Base-by-base conservation (phyloP, 805 yeast species). In the Pichia californica region DNA sequence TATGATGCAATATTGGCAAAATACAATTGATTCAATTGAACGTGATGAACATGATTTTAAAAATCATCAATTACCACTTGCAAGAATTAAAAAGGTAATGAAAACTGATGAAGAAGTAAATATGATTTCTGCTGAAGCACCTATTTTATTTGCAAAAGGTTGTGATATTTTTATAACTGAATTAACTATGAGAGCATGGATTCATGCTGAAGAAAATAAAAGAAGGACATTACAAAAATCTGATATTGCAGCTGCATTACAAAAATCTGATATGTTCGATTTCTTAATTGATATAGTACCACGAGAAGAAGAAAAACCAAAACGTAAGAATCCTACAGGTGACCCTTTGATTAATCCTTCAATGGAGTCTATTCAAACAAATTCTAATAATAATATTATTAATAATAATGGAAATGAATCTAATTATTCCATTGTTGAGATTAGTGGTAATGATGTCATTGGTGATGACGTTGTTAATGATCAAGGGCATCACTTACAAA, bases 121-220 rank as follows among this genome's bases (percentile, higher is more conserved):
- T 51, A 93, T 93, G 99, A 93, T 93, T 45, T 80, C 93, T 50
- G 98, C 99, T 3, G 99, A 93, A 66, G 98, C 98, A 1, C 99
- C 99, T 2, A 88, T 93, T 28, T 66, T 93, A 47, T 93, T 93
- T 68, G 98, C 99, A 37, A 93, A 93, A 63, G 98, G 98, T 1
- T 93, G 99, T 65, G 99, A 93, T 61, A 81, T 93, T 29, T 93
- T 93, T 64, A 91, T 93, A 53, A 89, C 99, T 1, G 99, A 93
- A 62, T 69, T 93, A 43, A 89, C 99, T 13, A 89, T 93, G 96
- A 73, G 99, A 46, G 97, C 99, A 7, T 93, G 99, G 99, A 88
- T 93, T 49, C 96, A 89, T 56, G 96, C 98, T 3, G 98, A 93
- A 63, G 96, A 88, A 57, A 87, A 87, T 67, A 93, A 93, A 60